Evolutionary conservation across 2,329 filamentous ascomycete genomes (phyloP).

Genomic region (Fusarium penzigii): DNA sequence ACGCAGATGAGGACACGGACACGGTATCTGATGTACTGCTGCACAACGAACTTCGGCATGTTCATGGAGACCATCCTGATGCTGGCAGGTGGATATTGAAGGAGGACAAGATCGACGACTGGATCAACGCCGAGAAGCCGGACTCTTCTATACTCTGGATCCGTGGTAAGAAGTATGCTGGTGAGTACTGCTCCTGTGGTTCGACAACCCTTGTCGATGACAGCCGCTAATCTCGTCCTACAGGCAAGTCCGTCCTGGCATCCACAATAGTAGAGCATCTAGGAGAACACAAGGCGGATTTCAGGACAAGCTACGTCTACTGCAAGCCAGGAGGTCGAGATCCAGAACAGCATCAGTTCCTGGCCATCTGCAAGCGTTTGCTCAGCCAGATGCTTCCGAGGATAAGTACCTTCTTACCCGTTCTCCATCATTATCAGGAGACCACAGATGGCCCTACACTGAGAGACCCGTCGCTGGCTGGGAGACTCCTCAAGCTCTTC

Average conservation of each 20-base stretch:
- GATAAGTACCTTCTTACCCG: neutral
- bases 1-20: neutral
- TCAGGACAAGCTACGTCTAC: slow-evolving; percentile 44
- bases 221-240: too few relatives aligned
- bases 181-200: too few relatives aligned
- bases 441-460: neutral
- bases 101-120: too few relatives aligned
- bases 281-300: too few relatives aligned
- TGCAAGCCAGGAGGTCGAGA: slow-evolving; percentile 36
- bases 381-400: neutral
- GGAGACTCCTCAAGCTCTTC: slow-evolving; percentile 34
- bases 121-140: slow-evolving; percentile 4
- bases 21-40: neutral
- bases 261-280: too few relatives aligned
- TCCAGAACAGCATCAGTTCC: too few relatives aligned
- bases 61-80: neutral
- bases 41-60: neutral
- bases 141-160: slow-evolving; percentile 9
- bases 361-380: neutral
- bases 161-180: slow-evolving; percentile 7
- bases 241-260: too few relatives aligned
- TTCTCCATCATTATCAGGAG: neutral
- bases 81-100: slow-evolving; percentile 11
- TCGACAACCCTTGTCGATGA: too few relatives aligned
- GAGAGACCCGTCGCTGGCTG: slow-evolving; percentile 15